Conservation (phyloP, 495 filamentous ascomycete species). For the Chaetomium tenue region DNA sequence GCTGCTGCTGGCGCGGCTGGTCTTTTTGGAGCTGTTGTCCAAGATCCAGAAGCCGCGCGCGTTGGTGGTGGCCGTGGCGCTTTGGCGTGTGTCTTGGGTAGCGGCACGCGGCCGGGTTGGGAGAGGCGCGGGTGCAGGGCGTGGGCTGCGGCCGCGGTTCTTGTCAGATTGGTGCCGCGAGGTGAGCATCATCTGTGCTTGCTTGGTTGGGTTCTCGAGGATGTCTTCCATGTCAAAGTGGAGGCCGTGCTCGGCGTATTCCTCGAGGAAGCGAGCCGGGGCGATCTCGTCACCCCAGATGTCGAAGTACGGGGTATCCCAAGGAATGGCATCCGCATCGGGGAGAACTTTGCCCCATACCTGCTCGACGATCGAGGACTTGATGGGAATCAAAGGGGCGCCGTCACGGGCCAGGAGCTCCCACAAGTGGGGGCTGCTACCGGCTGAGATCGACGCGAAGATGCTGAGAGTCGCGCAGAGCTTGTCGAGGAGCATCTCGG, state of each 20-base stretch:
- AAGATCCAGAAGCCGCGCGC: conserved; percentile 12
- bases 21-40: conserved; percentile 8
- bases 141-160: background rate
- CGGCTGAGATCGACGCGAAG: background rate
- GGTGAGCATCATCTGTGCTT: conserved; percentile 18
- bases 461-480: conserved; percentile 18
- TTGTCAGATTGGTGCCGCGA: conserved; percentile 9
- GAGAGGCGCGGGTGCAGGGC: background rate
- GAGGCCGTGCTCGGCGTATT: conserved; percentile 17
- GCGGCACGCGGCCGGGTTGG: background rate
- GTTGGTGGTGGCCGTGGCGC: conserved; percentile 10
- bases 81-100: background rate
- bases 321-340: conserved; percentile 10
- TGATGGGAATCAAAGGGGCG: conserved; percentile 12
- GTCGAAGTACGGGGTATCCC: conserved; percentile 13
- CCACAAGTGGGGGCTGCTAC: conserved; percentile 10
- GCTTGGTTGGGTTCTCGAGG: conserved; percentile 18
- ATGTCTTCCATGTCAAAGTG: conserved; percentile 21
- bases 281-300: conserved; percentile 20
- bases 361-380: conserved; percentile 13
- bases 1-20: conserved; percentile 14
- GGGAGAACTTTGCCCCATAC: conserved; percentile 18
- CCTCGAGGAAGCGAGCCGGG: conserved; percentile 17
- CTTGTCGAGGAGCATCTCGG: conserved; percentile 19
- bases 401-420: conserved; percentile 14